phyloP scores from a whole-genome alignment of 805 yeast species.

The Sugiyamaella smithiae region DNA sequence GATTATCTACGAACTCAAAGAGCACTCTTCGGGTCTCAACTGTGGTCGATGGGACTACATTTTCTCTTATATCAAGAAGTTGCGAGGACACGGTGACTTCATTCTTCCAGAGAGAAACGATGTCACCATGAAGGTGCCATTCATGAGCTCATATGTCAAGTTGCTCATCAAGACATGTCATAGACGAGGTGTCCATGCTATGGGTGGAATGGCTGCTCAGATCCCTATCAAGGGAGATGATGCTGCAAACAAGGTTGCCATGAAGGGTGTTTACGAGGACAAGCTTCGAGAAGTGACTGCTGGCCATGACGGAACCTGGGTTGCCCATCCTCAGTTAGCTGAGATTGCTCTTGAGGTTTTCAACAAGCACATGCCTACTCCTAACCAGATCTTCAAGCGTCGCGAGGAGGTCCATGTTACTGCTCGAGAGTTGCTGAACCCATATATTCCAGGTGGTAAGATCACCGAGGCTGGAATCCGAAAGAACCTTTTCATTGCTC shows the following conservation, averaged over 20 bases:
- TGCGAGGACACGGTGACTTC: conserved; percentile 59
- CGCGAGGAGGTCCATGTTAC: conserved; percentile 49
- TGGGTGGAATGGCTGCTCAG: conserved; percentile 81
- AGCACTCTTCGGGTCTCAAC: conserved; percentile 69
- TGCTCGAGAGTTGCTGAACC: conserved; percentile 59
- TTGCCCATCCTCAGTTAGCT: conserved; percentile 72
- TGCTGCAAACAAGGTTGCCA: conserved; percentile 57
- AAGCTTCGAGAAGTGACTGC: conserved; percentile 64
- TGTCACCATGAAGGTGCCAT: conserved; percentile 66
- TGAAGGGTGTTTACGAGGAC: conserved; percentile 66
- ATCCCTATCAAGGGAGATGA: conserved; percentile 67
- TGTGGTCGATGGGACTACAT: conserved; percentile 80
- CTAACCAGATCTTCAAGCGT: conserved; percentile 62
- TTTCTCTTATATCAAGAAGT: conserved; percentile 64
- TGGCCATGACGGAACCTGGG: conserved; percentile 78
- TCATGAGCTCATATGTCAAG: conserved; percentile 65
- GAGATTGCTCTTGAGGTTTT: conserved; percentile 63
- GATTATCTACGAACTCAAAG: conserved; percentile 68
- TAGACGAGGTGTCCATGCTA: conserved; percentile 69
- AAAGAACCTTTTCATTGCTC: conserved; percentile 58
- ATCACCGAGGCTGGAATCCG: conserved; percentile 68
- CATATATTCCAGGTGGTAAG: conserved; percentile 54
- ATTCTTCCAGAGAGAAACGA: conserved; percentile 67
- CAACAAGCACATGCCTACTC: conserved; percentile 72
- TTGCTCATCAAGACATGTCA: conserved; percentile 67